phyloP scores from a whole-genome alignment of 805 yeast genomes.

The Jamesozyma spencerorum region DNA sequence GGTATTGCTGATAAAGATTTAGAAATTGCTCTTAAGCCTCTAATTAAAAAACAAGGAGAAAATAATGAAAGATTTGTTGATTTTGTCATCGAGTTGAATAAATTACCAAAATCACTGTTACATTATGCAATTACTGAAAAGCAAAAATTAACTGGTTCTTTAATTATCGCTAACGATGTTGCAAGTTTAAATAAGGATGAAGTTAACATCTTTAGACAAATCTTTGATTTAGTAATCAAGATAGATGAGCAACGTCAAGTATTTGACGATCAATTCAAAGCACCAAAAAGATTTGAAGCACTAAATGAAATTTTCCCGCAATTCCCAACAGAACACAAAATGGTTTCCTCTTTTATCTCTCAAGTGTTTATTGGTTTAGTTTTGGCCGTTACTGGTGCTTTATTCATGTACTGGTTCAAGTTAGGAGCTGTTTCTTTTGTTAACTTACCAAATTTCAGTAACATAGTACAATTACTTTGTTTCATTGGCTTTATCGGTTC shows the following conservation, averaged over 20 bases:
- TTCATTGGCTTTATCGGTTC: conserved; percentile 20
- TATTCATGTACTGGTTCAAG: conserved; percentile 38
- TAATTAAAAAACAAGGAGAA: conserved; percentile 8
- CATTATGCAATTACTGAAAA: conserved; percentile 13
- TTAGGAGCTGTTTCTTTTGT: conserved; percentile 22
- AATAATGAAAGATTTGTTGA: conserved; percentile 10
- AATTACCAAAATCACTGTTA: conserved; percentile 19
- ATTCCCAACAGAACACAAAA: conserved; percentile 46
- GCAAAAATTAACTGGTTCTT: conserved; percentile 13
- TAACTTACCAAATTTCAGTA: conserved; percentile 21
- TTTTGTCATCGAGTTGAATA: conserved; percentile 6
- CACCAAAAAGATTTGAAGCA: conserved; percentile 32
- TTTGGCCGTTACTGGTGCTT: conserved; percentile 33
- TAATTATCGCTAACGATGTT: conserved; percentile 14
- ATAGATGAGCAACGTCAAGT: background rate
- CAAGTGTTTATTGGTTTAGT: conserved; percentile 40
- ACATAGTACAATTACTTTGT: conserved; percentile 8
- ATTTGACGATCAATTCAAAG: conserved; percentile 6
- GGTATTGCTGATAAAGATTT: conserved; percentile 20
- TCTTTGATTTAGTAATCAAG: conserved; percentile 14
- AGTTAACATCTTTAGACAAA: conserved; percentile 11
- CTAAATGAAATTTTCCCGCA: conserved; percentile 55
- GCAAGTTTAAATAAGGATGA: background rate
- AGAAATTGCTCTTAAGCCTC: conserved; percentile 18
- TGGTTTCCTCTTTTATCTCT: conserved; percentile 46